phyloP scores from a whole-genome alignment of 2,329 filamentous ascomycete species.

The Cytospora chrysosperma region DNA sequence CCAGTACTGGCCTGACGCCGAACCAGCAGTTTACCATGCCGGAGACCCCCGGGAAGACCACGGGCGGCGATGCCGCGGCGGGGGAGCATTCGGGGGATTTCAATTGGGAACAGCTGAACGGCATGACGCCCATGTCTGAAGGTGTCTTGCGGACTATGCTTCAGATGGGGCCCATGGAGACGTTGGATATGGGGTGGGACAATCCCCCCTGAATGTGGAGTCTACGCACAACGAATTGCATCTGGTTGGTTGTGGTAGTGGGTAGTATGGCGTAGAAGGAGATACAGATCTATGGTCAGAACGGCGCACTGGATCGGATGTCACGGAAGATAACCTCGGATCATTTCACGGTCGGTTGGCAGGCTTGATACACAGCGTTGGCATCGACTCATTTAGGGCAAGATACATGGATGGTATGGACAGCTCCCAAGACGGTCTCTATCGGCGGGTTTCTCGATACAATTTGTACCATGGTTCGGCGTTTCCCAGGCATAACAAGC shows the following conservation, averaged over 20 bases:
- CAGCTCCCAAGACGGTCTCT: background rate
- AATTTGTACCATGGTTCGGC: conserved; percentile 1
- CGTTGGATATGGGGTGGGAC: conserved; percentile 56
- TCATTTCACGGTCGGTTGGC: background rate
- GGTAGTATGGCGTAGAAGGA: too few relatives aligned
- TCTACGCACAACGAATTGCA: too few relatives aligned
- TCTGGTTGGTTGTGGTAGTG: background rate
- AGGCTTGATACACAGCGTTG: background rate
- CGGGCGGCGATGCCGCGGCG: background rate
- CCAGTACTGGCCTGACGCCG: conserved; percentile 35
- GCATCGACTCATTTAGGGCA: background rate
- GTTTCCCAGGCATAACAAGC: background rate
- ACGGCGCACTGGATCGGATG: background rate
- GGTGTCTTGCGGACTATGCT: conserved; percentile 57
- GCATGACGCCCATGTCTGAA: conserved; percentile 56
- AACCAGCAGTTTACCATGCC: conserved; percentile 37
- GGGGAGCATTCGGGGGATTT: conserved; percentile 34
- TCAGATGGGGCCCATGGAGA: conserved; percentile 60
- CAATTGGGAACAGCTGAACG: conserved; percentile 31
- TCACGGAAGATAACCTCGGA: background rate
- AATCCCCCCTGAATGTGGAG: conserved; percentile 26
- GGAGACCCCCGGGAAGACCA: conserved; percentile 37
- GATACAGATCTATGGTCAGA: background rate
- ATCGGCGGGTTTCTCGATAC: background rate
- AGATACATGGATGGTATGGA: background rate